A percentile compares a stretch with the other conserved stretches of the same genome.
Evolutionary conservation across 176 grass and related monocot genomes (phyloP).

Genomic region (Aechmea fasciata): DNA sequence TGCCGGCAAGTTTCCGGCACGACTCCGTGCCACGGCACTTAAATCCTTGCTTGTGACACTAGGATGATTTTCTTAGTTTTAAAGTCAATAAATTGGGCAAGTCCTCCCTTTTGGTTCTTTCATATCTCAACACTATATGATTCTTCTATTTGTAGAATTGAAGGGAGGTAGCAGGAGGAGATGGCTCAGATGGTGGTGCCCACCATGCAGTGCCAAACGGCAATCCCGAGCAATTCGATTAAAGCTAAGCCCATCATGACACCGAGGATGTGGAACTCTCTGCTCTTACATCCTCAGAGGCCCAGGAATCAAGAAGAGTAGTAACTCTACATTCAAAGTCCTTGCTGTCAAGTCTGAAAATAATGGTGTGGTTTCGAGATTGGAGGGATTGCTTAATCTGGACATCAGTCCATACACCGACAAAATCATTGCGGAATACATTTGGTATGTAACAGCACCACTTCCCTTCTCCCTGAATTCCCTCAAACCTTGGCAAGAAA

Average conservation of each 20-base stretch:
- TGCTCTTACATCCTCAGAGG: constrained; percentile 25
- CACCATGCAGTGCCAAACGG: constrained; percentile 66
- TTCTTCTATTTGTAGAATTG: constrained; percentile 22
- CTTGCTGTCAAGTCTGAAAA: constrained; percentile 42
- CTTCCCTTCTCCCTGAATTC: neutral
- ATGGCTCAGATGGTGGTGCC: constrained; percentile 91
- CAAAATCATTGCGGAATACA: constrained; percentile 91
- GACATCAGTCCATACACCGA: constrained; percentile 70
- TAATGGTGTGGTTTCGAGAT: constrained; percentile 54
- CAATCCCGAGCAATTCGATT: constrained; percentile 26
- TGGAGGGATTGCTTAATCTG: constrained; percentile 89
- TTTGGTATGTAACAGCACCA: constrained; percentile 49
- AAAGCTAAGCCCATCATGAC: constrained; percentile 26
- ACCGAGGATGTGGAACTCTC: constrained; percentile 55
- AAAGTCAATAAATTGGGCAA: neutral
- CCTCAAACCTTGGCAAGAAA: neutral
- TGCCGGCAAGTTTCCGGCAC: too few relatives aligned
- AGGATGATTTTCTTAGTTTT: neutral
- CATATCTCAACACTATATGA: too few relatives aligned
- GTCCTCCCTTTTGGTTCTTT: neutral
- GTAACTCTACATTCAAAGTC: constrained; percentile 65
- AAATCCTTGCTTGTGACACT: constrained; percentile 7
- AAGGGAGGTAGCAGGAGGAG: neutral
- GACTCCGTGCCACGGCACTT: too few relatives aligned
- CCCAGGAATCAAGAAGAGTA: constrained; percentile 28